Evolutionary conservation across 441 rosid genomes (phyloP).

Genomic region (Populus hybrid): DNA sequence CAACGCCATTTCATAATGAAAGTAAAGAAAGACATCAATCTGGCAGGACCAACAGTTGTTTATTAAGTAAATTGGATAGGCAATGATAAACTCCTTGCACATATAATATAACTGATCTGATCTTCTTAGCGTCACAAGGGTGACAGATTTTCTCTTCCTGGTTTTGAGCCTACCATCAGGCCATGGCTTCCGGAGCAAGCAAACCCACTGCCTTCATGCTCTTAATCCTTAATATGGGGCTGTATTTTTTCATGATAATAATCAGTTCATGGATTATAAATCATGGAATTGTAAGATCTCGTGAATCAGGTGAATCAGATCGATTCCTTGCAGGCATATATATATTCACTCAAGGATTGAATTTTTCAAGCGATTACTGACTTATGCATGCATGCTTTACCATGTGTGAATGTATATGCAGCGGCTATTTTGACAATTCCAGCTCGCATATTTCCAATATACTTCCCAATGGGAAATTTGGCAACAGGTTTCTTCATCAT

Average conservation of each 20-base stretch:
- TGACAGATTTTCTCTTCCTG: constrained; percentile 8
- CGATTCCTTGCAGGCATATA: background rate
- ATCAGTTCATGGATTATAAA: constrained; percentile 63
- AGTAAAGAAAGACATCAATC: background rate
- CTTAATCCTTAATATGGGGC: constrained; percentile 56
- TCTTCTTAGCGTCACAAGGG: constrained; percentile 18
- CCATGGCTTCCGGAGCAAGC: constrained; percentile 39
- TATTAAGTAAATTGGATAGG: background rate
- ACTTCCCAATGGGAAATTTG: constrained; percentile 79
- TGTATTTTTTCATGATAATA: constrained; percentile 58
- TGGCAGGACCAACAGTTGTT: background rate
- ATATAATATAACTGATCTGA: background rate
- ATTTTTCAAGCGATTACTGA: background rate
- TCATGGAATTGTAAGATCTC: constrained; percentile 28
- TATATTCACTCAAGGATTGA: background rate
- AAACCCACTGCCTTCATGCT: constrained; percentile 53
- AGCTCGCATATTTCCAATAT: constrained; percentile 78
- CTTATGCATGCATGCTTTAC: background rate
- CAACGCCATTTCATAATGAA: background rate
- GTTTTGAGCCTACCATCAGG: constrained; percentile 1
- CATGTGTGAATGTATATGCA: constrained; percentile 2
- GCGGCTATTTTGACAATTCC: constrained; percentile 67
- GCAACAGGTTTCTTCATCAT: constrained; percentile 76
- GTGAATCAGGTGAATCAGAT: constrained; percentile 52
- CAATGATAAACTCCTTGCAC: background rate